A percentile compares a stretch with the other conserved stretches of the same genome.
phyloP scores from a whole-genome alignment of 345 rosid genomes.

The Populus pruinosa region DNA sequence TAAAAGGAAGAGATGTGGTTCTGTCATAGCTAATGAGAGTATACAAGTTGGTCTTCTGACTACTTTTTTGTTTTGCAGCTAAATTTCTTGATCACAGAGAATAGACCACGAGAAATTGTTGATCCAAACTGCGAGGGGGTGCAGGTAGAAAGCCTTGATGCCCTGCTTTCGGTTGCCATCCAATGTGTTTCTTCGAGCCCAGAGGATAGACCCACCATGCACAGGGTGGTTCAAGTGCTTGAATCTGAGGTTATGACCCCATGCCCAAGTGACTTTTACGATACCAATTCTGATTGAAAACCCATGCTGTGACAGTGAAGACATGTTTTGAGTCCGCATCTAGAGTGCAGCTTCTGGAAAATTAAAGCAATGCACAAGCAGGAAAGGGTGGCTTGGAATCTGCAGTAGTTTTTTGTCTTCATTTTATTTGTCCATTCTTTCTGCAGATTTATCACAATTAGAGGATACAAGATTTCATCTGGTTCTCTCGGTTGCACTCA shows the following conservation, averaged over 20 bases:
- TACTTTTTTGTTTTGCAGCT: conserved; percentile 50
- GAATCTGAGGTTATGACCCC: conserved; percentile 99
- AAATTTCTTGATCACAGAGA: conserved; percentile 66
- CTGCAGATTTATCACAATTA: conserved; percentile 26
- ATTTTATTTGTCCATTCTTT: conserved; percentile 40
- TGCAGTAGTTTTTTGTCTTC: conserved; percentile 23
- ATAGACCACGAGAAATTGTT: conserved; percentile 65
- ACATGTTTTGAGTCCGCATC: conserved; percentile 13
- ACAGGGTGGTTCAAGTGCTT: conserved; percentile 84
- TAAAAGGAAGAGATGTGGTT: not conserved
- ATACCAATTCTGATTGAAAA: conserved; percentile 77
- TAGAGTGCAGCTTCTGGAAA: conserved; percentile 5
- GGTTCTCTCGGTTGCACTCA: conserved; percentile 1
- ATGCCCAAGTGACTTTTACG: conserved; percentile 95
- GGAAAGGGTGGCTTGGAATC: conserved; percentile 20
- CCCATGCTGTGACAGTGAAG: conserved; percentile 8
- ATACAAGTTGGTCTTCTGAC: not conserved
- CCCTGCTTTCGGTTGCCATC: conserved; percentile 73
- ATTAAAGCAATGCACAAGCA: conserved; percentile 10
- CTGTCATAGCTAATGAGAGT: not conserved
- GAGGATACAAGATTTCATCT: conserved; percentile 13
- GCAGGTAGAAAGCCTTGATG: conserved; percentile 72
- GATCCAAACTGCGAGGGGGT: conserved; percentile 74
- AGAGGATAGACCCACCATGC: conserved; percentile 94
- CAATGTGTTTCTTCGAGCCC: conserved; percentile 77